A percentile compares a stretch with the other conserved stretches of the same genome.
These are phyloP conservation scores for Bombardia bombarda DNA, from an alignment of 495 filamentous ascomycete genomes.

Conservation along the genomic window DNA sequence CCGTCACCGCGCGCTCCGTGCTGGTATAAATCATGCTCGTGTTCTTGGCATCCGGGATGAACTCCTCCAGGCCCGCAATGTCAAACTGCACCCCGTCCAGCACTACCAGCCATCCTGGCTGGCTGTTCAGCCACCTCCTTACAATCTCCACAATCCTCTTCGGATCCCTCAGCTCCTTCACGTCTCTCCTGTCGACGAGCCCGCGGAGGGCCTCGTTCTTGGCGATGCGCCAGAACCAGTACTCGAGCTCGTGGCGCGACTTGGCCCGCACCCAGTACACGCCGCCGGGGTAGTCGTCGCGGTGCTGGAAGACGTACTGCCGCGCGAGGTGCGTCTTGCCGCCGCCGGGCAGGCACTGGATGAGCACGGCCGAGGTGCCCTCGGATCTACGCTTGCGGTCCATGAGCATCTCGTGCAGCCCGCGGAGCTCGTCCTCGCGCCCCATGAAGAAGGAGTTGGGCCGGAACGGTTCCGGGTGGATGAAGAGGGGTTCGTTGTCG, in stretches of 20 bases:
- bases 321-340: slow-evolving; percentile 79
- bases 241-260: slow-evolving; percentile 51
- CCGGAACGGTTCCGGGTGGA: slow-evolving; percentile 68
- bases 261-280: slow-evolving; percentile 77
- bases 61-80: slow-evolving; percentile 52
- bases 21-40: slow-evolving; percentile 75
- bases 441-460: slow-evolving; percentile 72
- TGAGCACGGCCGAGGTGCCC: slow-evolving; percentile 59
- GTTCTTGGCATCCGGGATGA: slow-evolving; percentile 60
- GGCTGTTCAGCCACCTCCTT: slow-evolving; percentile 59
- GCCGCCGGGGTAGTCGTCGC: slow-evolving; percentile 60
- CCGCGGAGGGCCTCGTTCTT: slow-evolving; percentile 53
- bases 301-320: slow-evolving; percentile 67
- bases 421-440: slow-evolving; percentile 60
- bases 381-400: slow-evolving; percentile 53
- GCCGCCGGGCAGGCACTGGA: slow-evolving; percentile 66
- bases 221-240: slow-evolving; percentile 70
- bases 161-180: slow-evolving; percentile 35
- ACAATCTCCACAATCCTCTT: slow-evolving; percentile 53
- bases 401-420: slow-evolving; percentile 59
- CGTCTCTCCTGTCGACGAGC: slow-evolving; percentile 21
- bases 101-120: slow-evolving; percentile 67
- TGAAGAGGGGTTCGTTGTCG: slow-evolving; percentile 41
- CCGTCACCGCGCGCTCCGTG: slow-evolving; percentile 56
- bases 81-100: slow-evolving; percentile 69